Evolutionary conservation across 805 yeast species (phyloP), one percentile per base, ranked within the genome.

Genomic region (Candida multigemmis): DNA sequence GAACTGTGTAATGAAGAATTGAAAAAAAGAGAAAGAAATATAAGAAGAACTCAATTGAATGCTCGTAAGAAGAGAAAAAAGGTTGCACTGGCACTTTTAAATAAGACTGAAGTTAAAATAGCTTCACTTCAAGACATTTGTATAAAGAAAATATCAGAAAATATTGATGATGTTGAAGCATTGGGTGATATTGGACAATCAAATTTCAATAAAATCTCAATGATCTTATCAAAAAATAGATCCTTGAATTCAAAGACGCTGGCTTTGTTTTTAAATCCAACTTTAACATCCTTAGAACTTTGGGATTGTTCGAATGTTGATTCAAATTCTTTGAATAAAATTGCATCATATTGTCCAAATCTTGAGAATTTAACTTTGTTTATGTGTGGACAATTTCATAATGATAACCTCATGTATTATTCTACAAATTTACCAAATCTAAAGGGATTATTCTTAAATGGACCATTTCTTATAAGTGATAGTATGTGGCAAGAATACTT

Each of bases 321-420:
- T 14, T 65, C 68, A 21, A 78, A 71, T 34, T 70, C 91, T 0
- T 66, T 77, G 34, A 68, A 71, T 40, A 65, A 74, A 36, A 72
- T 91, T 20, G 86, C 87, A 0, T 64, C 93, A 0, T 79, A 58
- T 46, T 83, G 95, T 39, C 95, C 96, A 0, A 63, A 77, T 15
- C 35, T 91, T 3, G 75, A 70, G 37, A 50, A 62, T 1, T 48
- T 91, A 23, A 77, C 77, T 0, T 56, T 91, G 23, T 74, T 75
- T 32, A 89, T 87, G 96, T 89, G 97, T 60, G 98, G 98, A 4
- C 87, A 82, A 40, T 56, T 91, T 21, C 85, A 80, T 40, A 82
- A 82, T 46, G 86, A 78, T 36, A 78, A 80, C 31, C 48, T 91
- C 32, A 46, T 60, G 11, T 80, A 84, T 45, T 72, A 69, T 34